These are phyloP conservation scores for Amoeboaphelidium protococcarum DNA, from an alignment of 371 early-diverging fungal species.

Conservation along the genomic window DNA sequence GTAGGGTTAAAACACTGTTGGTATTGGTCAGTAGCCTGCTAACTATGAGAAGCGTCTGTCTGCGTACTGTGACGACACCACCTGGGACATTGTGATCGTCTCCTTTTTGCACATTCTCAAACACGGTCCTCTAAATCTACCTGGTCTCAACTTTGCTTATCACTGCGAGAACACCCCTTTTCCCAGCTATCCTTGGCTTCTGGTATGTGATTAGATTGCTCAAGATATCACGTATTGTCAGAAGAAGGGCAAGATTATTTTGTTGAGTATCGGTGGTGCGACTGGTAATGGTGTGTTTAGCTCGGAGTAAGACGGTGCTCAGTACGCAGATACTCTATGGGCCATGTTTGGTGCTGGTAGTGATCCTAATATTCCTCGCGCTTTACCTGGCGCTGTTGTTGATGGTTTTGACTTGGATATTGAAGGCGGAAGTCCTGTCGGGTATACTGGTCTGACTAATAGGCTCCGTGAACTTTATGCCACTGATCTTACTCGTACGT, in stretches of 20 bases:
- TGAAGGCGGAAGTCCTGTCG: constrained; percentile 24
- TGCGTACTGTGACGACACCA: constrained; percentile 25
- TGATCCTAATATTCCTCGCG: constrained; percentile 18
- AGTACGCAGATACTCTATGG: constrained; percentile 30
- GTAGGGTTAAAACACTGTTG: constrained; percentile 22
- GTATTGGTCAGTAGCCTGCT: constrained; percentile 2
- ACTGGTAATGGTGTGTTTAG: constrained; percentile 27
- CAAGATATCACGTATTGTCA: constrained; percentile 33
- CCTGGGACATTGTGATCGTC: constrained; percentile 23
- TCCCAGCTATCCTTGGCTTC: constrained; percentile 16
- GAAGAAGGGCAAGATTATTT: constrained; percentile 22
- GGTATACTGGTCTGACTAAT: constrained; percentile 23
- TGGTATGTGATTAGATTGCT: constrained; percentile 27
- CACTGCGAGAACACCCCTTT: constrained; percentile 25
- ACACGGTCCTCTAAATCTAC: constrained; percentile 11
- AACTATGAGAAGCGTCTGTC: constrained; percentile 17
- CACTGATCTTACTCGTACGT: constrained; percentile 10
- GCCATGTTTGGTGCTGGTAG: constrained; percentile 24
- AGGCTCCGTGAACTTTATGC: constrained; percentile 19
- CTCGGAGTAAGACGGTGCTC: constrained; percentile 15
- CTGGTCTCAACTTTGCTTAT: constrained; percentile 26
- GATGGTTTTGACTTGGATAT: constrained; percentile 47
- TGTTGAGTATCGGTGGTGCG: constrained; percentile 39
- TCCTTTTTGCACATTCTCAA: constrained; percentile 35
- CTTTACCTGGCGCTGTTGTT: constrained; percentile 25